Evolutionary conservation across 1,284 basidiomycete genomes (phyloP).

Genomic region (Sanghuangporus weigelae): DNA sequence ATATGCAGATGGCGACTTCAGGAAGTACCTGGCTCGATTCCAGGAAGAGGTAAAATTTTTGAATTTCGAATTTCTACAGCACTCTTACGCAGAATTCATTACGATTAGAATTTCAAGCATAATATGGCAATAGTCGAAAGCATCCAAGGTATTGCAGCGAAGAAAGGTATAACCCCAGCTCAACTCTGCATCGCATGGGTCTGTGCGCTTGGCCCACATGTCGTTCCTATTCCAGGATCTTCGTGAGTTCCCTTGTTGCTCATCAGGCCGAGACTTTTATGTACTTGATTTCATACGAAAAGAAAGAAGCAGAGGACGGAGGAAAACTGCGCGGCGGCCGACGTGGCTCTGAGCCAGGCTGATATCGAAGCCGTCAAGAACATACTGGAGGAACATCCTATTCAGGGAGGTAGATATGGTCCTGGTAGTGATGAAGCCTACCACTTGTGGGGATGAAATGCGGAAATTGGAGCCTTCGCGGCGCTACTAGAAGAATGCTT

Average conservation of each 20-base stretch:
- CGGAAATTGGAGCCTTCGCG: not conserved
- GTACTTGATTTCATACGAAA: not conserved
- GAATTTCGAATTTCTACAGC: conserved; percentile 18
- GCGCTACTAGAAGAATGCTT: no score
- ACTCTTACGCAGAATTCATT: not conserved
- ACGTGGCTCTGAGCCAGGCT: conserved; percentile 29
- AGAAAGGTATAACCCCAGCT: conserved; percentile 42
- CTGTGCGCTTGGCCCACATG: conserved; percentile 32
- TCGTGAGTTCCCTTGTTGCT: conserved; percentile 23
- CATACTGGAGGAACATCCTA: conserved; percentile 19
- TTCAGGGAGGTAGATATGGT: conserved; percentile 20
- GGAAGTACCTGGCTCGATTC: conserved; percentile 16
- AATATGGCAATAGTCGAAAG: conserved; percentile 50
- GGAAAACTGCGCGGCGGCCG: conserved; percentile 32
- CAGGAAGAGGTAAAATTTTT: conserved; percentile 21
- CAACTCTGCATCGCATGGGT: conserved; percentile 62
- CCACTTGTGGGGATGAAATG: conserved; percentile 4
- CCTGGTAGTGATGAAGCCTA: not conserved
- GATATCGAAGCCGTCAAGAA: conserved; percentile 29
- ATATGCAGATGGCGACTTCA: conserved; percentile 24
- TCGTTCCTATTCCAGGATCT: conserved; percentile 43
- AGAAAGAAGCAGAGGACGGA: conserved; percentile 30
- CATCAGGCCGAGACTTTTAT: not conserved
- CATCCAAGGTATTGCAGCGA: conserved; percentile 38
- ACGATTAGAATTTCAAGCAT: conserved; percentile 37